Percentiles rank a stretch among this genome's conserved stretches.
These are phyloP conservation scores for Linnemannia elongata DNA, from an alignment of 192 early-diverging fungal genomes.

Conservation along the genomic window DNA sequence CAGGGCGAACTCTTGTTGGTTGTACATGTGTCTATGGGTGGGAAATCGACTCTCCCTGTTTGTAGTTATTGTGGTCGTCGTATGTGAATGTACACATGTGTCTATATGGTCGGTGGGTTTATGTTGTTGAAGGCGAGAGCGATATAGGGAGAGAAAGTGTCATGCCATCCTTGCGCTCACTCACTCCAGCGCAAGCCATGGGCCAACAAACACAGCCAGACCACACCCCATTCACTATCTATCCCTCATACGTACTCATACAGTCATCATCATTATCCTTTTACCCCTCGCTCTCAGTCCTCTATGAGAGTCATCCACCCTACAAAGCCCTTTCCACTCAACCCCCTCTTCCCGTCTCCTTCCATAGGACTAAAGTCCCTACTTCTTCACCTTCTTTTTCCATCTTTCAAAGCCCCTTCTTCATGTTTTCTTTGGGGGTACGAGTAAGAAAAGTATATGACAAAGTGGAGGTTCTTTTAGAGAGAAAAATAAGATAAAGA, in stretches of 20 bases:
- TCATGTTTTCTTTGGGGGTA: not conserved
- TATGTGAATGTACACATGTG: not conserved
- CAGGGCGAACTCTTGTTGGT: not conserved
- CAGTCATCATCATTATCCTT: not conserved
- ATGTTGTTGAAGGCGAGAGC: not conserved
- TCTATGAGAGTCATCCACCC: not conserved
- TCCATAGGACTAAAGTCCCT: not conserved
- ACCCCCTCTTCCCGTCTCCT: not conserved
- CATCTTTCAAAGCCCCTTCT: not conserved
- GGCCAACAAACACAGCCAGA: not conserved
- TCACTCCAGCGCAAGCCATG: not conserved
- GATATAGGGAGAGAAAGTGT: not conserved
- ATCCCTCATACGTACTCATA: no score
- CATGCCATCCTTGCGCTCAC: not conserved
- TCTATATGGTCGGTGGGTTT: not conserved
- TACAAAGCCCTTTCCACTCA: no score
- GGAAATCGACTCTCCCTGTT: not conserved
- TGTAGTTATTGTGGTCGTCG: no score
- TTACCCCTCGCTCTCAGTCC: not conserved
- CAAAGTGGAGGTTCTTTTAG: not conserved
- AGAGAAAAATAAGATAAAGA: not conserved
- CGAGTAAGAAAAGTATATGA: not conserved
- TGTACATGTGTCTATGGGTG: conserved; percentile 14
- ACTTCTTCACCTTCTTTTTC: not conserved
- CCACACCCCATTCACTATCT: not conserved